phyloP scores from a whole-genome alignment of 352 stramenopile genomes.

The Phytophthora nicotianae region DNA sequence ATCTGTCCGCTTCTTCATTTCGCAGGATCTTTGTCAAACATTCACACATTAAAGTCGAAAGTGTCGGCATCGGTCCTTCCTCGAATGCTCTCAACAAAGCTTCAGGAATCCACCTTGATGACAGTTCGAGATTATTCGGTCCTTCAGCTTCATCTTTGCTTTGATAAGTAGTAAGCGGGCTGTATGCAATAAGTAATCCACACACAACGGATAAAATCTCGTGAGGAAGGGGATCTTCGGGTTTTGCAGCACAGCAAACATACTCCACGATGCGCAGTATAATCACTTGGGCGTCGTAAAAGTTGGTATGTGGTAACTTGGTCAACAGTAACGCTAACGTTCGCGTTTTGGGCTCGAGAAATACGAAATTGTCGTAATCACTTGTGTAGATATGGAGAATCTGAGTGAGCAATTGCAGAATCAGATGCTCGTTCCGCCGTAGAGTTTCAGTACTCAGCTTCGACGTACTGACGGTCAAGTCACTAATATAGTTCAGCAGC shows the following conservation, averaged over 20 bases:
- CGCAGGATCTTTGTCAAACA: slow-evolving; percentile 73
- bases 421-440: slow-evolving; percentile 46
- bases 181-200: slow-evolving; percentile 64
- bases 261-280: slow-evolving; percentile 83
- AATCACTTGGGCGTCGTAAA: slow-evolving; percentile 68
- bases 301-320: slow-evolving; percentile 59
- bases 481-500: slow-evolving; percentile 55
- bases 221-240: slow-evolving; percentile 47
- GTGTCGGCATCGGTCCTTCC: slow-evolving; percentile 17
- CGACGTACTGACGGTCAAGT: slow-evolving; percentile 18
- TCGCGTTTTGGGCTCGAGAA: slow-evolving; percentile 72
- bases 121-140: neutral
- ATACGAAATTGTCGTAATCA: slow-evolving; percentile 74
- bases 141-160: slow-evolving; percentile 1
- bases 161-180: slow-evolving; percentile 5
- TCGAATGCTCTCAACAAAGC: slow-evolving; percentile 7
- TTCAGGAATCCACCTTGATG: neutral
- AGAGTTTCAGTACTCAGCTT: slow-evolving; percentile 9
- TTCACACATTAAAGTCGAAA: slow-evolving; percentile 53
- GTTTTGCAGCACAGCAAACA: slow-evolving; percentile 59
- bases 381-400: slow-evolving; percentile 76
- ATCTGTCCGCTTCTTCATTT: slow-evolving; percentile 37
- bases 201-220: slow-evolving; percentile 73
- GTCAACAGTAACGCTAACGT: slow-evolving; percentile 70
- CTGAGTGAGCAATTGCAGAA: slow-evolving; percentile 67